These are phyloP conservation scores for Gonium pectorale DNA, from an alignment of 139 green algal genomes.

Conservation along the genomic window DNA sequence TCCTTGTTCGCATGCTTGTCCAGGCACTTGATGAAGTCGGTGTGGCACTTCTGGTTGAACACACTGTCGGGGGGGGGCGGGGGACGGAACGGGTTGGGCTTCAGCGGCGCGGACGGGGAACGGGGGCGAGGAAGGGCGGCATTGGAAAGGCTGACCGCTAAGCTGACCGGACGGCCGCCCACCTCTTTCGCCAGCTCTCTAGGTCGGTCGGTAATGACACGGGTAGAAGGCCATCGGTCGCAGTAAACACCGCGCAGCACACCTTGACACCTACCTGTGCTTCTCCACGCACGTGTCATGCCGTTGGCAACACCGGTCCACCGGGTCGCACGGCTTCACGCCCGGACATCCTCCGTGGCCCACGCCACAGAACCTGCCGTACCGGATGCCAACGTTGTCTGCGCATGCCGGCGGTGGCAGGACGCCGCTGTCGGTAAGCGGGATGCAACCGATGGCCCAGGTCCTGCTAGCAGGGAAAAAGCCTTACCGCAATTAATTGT, in stretches of 20 bases:
- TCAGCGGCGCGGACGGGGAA: too few species aligned
- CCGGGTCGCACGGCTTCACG: slow-evolving; percentile 38
- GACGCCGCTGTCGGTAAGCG: too few species aligned
- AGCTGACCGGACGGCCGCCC: too few species aligned
- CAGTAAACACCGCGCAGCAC: neutral
- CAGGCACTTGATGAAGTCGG: slow-evolving; percentile 27
- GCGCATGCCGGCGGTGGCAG: too few species aligned
- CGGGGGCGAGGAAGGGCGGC: too few species aligned
- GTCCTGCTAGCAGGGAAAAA: neutral
- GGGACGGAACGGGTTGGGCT: too few species aligned
- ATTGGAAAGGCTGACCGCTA: too few species aligned
- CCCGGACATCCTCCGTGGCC: slow-evolving; percentile 31
- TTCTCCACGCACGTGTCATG: slow-evolving; percentile 35
- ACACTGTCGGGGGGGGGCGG: neutral
- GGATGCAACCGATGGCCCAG: neutral
- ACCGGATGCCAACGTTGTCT: slow-evolving; percentile 38
- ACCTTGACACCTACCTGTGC: neutral
- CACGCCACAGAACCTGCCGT: slow-evolving; percentile 34
- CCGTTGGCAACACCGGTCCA: slow-evolving; percentile 27
- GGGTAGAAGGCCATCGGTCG: too few species aligned
- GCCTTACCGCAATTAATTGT: slow-evolving; percentile 31
- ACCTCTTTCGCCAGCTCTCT: too few species aligned
- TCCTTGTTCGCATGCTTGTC: slow-evolving; percentile 7
- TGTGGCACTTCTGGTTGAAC: slow-evolving; percentile 18
- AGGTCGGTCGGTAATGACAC: too few species aligned